Conservation (phyloP, 306 rosid genomes). For the Abrus pulchellus region DNA sequence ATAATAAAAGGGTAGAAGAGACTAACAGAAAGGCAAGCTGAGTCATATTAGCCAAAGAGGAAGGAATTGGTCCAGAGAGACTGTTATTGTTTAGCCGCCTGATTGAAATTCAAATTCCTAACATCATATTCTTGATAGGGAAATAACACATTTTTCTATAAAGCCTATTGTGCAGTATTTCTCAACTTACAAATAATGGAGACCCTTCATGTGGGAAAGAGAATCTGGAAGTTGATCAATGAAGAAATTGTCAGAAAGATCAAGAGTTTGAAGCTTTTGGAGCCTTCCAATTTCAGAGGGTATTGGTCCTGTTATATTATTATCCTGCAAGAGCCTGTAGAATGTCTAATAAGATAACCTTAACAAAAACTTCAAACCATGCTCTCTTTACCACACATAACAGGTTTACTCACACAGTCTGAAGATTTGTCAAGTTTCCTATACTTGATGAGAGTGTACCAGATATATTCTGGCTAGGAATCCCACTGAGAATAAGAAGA, state of each 20-base stretch:
- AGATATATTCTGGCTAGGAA: slow-evolving; percentile 84
- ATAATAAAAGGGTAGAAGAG: slow-evolving; percentile 43
- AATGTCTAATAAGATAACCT: slow-evolving; percentile 11
- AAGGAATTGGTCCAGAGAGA: slow-evolving; percentile 79
- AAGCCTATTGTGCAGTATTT: slow-evolving; percentile 4
- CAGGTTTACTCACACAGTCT: slow-evolving; percentile 68
- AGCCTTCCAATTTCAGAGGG: slow-evolving; percentile 84
- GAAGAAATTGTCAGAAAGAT: slow-evolving; percentile 88
- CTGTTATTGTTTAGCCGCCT: slow-evolving; percentile 91
- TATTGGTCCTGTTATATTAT: slow-evolving; percentile 81
- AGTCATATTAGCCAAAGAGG: slow-evolving; percentile 79
- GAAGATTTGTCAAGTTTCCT: slow-evolving; percentile 82
- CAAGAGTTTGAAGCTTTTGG: slow-evolving; percentile 79
- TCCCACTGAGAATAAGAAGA: slow-evolving; percentile 58
- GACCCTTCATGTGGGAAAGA: slow-evolving; percentile 72
- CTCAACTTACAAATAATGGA: slow-evolving; percentile 80
- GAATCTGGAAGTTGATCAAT: slow-evolving; percentile 75
- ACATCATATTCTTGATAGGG: slow-evolving; percentile 36
- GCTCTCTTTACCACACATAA: not conserved
- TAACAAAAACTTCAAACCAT: not conserved
- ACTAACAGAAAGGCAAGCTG: slow-evolving; percentile 82
- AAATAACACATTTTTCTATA: not conserved
- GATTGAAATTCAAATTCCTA: slow-evolving; percentile 55
- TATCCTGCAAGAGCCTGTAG: slow-evolving; percentile 80
- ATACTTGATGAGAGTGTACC: slow-evolving; percentile 89